Base-by-base conservation (phyloP, 768 basidiomycete species). In the Lentinula aciculospora region DNA sequence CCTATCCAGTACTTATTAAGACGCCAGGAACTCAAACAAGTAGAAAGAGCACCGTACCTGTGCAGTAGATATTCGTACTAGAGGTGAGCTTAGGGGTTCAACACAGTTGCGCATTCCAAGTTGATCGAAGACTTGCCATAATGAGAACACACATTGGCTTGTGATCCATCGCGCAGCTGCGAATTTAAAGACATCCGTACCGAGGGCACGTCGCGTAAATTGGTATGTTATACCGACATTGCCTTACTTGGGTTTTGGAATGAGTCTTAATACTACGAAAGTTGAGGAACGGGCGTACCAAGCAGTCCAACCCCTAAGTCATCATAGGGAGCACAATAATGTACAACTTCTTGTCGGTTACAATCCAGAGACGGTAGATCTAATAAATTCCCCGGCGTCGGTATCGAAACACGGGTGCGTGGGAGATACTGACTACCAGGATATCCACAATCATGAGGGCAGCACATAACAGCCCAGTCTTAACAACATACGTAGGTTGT, bases 321-420 rank as follows among this genome's bases (percentile, higher is more conserved):
- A 53, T 48, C 6, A 56, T 25, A 27, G 64, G 64, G 29, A 64
- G 57, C 4, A 63, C 48, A 4, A 58, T 34, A 29, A 63, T 31
- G 4, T 15, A 39, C 4, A 27, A 23, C 4, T 57, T 63, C 25
- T 47, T 27, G 27, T 34, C 36, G 56, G 59, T 60, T 3, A 65
- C 37, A n/a, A 60, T 29, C 76, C 13, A 80, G 62, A 34, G 67
- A 67, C 79, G 77, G 75, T 27, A 79, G 64, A 61, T 76, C 76
- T 69, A 40, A 40, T 3, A 51, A 19, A 3, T 48, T 77, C 71
- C 76, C 75, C 50, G 76, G n/a, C n/a, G 73, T 75, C 34, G 3
- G 27, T 49, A 15, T n/a, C n/a, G n/a, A 42, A 34, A 46, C 10
- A 53, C 34, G 17, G 8, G 29, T 13, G 23, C 34, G 13, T 5